These are phyloP conservation scores for Penicillium pancosmium DNA, from an alignment of 495 filamentous ascomycete species.

Conservation along the genomic window DNA sequence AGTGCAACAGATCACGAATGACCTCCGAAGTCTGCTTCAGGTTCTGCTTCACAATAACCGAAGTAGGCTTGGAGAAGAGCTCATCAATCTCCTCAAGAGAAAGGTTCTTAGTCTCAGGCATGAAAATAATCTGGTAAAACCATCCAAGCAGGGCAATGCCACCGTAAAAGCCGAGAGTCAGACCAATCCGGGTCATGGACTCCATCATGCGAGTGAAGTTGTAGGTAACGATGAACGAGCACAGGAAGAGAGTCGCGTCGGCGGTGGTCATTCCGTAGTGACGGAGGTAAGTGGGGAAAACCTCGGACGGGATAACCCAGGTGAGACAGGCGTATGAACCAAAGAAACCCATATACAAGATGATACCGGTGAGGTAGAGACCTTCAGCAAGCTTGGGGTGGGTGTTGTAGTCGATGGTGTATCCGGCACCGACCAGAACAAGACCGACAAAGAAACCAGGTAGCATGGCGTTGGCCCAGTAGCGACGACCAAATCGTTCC, in stretches of 20 bases:
- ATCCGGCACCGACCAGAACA: constrained; percentile 57
- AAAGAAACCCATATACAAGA: constrained; percentile 65
- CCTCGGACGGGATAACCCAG: constrained; percentile 63
- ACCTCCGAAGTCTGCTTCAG: constrained; percentile 41
- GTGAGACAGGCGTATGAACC: constrained; percentile 65
- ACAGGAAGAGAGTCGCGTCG: constrained; percentile 59
- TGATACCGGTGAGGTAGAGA: constrained; percentile 58
- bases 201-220: constrained; percentile 62
- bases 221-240: constrained; percentile 65
- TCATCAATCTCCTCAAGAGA: constrained; percentile 65
- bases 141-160: constrained; percentile 60
- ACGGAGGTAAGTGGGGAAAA: constrained; percentile 63
- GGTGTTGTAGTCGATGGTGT: constrained; percentile 43
- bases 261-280: constrained; percentile 62
- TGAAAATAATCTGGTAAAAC: constrained; percentile 62
- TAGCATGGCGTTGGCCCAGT: constrained; percentile 64
- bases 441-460: constrained; percentile 64
- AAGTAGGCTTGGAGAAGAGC: constrained; percentile 57
- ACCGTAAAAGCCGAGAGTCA: constrained; percentile 63
- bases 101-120: constrained; percentile 66
- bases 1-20: constrained; percentile 32
- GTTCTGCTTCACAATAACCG: constrained; percentile 56
- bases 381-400: constrained; percentile 48
- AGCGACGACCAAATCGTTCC: constrained; percentile 60
- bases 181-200: constrained; percentile 57